Evolutionary conservation across 345 rosid species (phyloP).

Genomic region (Draba incana): DNA sequence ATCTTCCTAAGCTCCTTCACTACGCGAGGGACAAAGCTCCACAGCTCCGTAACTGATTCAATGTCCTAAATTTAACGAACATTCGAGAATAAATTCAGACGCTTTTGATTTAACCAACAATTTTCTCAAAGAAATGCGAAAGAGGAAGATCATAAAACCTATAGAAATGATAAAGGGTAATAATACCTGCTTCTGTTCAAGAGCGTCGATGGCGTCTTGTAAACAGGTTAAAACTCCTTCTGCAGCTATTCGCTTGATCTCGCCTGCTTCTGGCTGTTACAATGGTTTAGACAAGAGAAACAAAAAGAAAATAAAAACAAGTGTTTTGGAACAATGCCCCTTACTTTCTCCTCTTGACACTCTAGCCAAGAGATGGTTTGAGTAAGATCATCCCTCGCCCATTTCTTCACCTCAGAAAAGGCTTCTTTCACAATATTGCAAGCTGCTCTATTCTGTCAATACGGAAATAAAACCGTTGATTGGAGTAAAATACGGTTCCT

Average conservation of each 20-base stretch:
- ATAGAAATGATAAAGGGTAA: not conserved
- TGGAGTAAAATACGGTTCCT: conserved; percentile 18
- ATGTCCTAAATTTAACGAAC: conserved; percentile 52
- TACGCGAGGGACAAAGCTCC: conserved; percentile 86
- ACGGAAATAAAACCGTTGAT: conserved; percentile 17
- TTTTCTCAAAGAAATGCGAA: not conserved
- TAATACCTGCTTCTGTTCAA: conserved; percentile 75
- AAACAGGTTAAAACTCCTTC: conserved; percentile 89
- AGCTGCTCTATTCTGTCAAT: conserved; percentile 49
- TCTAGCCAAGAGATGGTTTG: conserved; percentile 80
- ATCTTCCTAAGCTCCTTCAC: conserved; percentile 71
- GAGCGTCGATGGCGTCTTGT: conserved; percentile 83
- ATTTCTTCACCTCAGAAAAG: conserved; percentile 63
- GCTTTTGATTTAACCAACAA: conserved; percentile 5
- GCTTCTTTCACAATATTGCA: conserved; percentile 38
- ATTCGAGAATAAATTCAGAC: conserved; percentile 20
- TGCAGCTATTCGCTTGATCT: conserved; percentile 78
- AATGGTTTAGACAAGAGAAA: conserved; percentile 28
- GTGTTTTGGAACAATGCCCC: conserved; percentile 1
- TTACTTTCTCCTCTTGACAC: conserved; percentile 85
- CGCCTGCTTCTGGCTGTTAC: conserved; percentile 78
- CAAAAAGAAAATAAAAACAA: too few species aligned
- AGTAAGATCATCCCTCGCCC: conserved; percentile 73
- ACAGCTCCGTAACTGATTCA: conserved; percentile 58
- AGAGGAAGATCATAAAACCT: not conserved